Percentiles rank a stretch among this genome's conserved stretches.
Conservation (phyloP, 2,329 filamentous ascomycete genomes). For the Rutstroemia sp. region DNA sequence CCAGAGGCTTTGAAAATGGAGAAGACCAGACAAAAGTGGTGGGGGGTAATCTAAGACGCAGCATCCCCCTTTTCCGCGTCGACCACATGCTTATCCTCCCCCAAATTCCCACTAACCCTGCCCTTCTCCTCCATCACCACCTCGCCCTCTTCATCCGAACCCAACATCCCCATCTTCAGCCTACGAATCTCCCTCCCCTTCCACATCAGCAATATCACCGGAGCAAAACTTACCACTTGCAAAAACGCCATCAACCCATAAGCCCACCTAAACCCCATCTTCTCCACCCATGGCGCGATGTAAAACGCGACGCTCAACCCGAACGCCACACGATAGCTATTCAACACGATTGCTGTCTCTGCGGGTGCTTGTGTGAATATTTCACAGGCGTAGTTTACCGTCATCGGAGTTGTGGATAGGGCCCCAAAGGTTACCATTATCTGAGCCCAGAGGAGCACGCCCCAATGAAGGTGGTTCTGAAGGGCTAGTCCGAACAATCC, state of each 20-base stretch:
- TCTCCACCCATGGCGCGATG: slow-evolving; percentile 32
- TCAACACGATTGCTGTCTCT: slow-evolving; percentile 31
- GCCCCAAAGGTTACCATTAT: slow-evolving; percentile 33
- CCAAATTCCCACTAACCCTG: neutral
- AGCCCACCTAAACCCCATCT: slow-evolving; percentile 33
- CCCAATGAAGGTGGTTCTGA: slow-evolving; percentile 35
- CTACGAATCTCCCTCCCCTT: slow-evolving; percentile 24
- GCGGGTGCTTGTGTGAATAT: slow-evolving; percentile 32
- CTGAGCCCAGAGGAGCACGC: slow-evolving; percentile 33
- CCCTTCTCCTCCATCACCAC: slow-evolving; percentile 13
- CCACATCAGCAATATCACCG: slow-evolving; percentile 26
- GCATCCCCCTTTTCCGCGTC: neutral
- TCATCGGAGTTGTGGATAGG: slow-evolving; percentile 11
- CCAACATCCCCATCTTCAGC: slow-evolving; percentile 10
- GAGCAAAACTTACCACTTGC: slow-evolving; percentile 22
- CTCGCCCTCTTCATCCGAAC: slow-evolving; percentile 26
- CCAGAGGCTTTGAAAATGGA: no score
- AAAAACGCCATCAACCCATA: slow-evolving; percentile 37
- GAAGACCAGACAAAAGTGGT: no score
- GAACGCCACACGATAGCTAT: slow-evolving; percentile 31
- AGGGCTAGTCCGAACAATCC: slow-evolving; percentile 34
- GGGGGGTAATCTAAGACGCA: neutral
- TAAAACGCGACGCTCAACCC: slow-evolving; percentile 35
- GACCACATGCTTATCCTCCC: neutral
- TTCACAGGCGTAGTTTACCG: slow-evolving; percentile 22